Evolutionary conservation across 352 stramenopile species (phyloP).

Genomic region (Pythium dissimile): DNA sequence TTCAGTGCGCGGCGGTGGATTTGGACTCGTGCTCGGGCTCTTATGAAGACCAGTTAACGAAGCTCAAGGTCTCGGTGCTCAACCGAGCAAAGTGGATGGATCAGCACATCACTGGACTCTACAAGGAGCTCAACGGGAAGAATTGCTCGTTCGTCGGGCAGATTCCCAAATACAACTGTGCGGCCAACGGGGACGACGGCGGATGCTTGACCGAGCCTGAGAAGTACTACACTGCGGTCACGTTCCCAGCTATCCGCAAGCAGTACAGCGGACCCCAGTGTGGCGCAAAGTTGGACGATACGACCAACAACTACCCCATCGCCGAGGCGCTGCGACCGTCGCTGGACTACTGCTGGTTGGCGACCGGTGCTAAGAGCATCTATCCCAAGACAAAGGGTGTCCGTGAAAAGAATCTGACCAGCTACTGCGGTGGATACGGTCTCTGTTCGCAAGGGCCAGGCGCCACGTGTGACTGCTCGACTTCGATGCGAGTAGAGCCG

Average conservation of each 20-base stretch:
- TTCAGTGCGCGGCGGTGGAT: slow-evolving; percentile 57
- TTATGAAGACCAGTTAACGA: slow-evolving; percentile 46
- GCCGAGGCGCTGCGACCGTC: slow-evolving; percentile 39
- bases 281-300: slow-evolving; percentile 20
- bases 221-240: slow-evolving; percentile 58
- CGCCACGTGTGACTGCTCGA: slow-evolving; percentile 53
- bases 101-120: slow-evolving; percentile 56
- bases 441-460: slow-evolving; percentile 48
- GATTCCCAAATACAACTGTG: slow-evolving; percentile 72
- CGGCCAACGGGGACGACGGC: slow-evolving; percentile 46
- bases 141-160: slow-evolving; percentile 60
- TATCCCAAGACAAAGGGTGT: slow-evolving; percentile 62
- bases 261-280: slow-evolving; percentile 43
- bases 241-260: slow-evolving; percentile 52
- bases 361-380: slow-evolving; percentile 44
- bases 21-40: slow-evolving; percentile 52
- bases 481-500: slow-evolving; percentile 36
- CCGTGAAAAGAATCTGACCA: slow-evolving; percentile 52
- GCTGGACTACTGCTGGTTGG: slow-evolving; percentile 72
- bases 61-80: slow-evolving; percentile 43
- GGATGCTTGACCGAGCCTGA: slow-evolving; percentile 52
- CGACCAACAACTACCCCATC: slow-evolving; percentile 15
- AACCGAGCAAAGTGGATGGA: slow-evolving; percentile 71
- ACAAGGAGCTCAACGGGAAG: slow-evolving; percentile 50
- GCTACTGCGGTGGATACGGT: slow-evolving; percentile 68